Evolutionary conservation across 805 yeast genomes (phyloP).

Genomic region (Candida hungchunana): DNA sequence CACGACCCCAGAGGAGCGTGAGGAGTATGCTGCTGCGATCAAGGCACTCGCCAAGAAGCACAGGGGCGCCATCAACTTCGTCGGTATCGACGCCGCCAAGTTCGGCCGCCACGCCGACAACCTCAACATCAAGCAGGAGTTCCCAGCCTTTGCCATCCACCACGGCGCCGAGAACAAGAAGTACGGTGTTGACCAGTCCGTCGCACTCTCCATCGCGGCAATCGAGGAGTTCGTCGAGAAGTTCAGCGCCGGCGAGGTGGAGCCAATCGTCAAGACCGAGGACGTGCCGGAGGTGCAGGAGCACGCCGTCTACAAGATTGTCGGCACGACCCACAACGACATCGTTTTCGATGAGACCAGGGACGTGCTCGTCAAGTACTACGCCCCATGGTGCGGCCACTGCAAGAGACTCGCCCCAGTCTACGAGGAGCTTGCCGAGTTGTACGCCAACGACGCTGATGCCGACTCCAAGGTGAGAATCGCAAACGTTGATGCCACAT

Average conservation of each 20-base stretch:
- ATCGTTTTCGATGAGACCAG: conserved; percentile 52
- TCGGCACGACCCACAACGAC: conserved; percentile 76
- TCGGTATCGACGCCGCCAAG: conserved; percentile 75
- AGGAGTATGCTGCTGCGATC: conserved; percentile 47
- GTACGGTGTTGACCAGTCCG: conserved; percentile 68
- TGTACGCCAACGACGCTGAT: conserved; percentile 49
- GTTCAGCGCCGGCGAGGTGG: conserved; percentile 59
- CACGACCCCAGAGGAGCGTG: conserved; percentile 62
- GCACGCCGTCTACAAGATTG: conserved; percentile 68
- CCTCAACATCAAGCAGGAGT: conserved; percentile 76
- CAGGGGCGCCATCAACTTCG: conserved; percentile 82
- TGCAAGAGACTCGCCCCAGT: conserved; percentile 88
- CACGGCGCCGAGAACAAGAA: conserved; percentile 64
- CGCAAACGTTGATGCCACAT: conserved; percentile 87
- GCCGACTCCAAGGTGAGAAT: conserved; percentile 55
- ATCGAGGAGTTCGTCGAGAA: conserved; percentile 60
- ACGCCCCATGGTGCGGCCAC: conserved; percentile 98
- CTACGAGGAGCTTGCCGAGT: conserved; percentile 79
- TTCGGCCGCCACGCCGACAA: conserved; percentile 85
- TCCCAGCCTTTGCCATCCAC: conserved; percentile 91
- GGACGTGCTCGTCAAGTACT: conserved; percentile 84
- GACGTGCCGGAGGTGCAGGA: conserved; percentile 81
- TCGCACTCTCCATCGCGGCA: conserved; percentile 44
- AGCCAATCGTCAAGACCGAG: conserved; percentile 79
- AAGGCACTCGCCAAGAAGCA: conserved; percentile 63